These are phyloP conservation scores for Xerocomellus intermedius DNA, from an alignment of 768 basidiomycete genomes.

Conservation along the genomic window DNA sequence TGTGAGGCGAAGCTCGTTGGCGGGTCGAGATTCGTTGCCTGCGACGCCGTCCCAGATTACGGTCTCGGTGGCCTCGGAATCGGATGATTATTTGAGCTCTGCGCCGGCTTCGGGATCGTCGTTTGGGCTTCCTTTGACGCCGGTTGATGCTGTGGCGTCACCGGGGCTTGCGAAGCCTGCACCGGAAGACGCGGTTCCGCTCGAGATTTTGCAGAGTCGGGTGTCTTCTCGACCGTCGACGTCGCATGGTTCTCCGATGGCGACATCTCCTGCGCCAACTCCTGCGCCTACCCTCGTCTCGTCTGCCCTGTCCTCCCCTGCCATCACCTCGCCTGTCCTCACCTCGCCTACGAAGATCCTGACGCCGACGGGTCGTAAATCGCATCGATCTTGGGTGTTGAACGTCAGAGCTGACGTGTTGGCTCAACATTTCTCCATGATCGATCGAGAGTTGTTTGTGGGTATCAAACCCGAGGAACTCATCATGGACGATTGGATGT, in stretches of 20 bases:
- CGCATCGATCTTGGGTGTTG: constrained; percentile 74
- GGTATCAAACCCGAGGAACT: constrained; percentile 85
- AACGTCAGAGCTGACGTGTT: constrained; percentile 56
- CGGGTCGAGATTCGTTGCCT: constrained; percentile 10
- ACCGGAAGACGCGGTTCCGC: constrained; percentile 60
- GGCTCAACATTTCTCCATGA: constrained; percentile 80
- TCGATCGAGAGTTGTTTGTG: constrained; percentile 85
- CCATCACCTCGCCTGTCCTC: constrained; percentile 8
- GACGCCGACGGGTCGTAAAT: constrained; percentile 38
- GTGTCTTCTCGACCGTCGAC: constrained; percentile 41
- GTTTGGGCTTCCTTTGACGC: constrained; percentile 14
- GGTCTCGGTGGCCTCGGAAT: constrained; percentile 20
- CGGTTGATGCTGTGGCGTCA: constrained; percentile 5
- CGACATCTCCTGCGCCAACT: constrained; percentile 7
- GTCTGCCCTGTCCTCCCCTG: not conserved
- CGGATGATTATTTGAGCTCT: constrained; percentile 26
- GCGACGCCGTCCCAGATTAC: constrained; percentile 20
- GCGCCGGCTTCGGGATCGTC: constrained; percentile 15
- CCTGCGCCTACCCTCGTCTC: constrained; percentile 21
- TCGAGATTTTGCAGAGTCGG: constrained; percentile 64
- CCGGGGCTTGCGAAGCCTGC: constrained; percentile 41
- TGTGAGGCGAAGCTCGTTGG: constrained; percentile 5
- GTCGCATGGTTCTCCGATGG: constrained; percentile 29
- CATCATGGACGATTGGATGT: constrained; percentile 70
- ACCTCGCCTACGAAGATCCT: constrained; percentile 37